Percentiles rank a stretch among this genome's conserved stretches.
These are phyloP conservation scores for Xylaria telfairii DNA, from an alignment of 495 filamentous ascomycete species.

Conservation along the genomic window DNA sequence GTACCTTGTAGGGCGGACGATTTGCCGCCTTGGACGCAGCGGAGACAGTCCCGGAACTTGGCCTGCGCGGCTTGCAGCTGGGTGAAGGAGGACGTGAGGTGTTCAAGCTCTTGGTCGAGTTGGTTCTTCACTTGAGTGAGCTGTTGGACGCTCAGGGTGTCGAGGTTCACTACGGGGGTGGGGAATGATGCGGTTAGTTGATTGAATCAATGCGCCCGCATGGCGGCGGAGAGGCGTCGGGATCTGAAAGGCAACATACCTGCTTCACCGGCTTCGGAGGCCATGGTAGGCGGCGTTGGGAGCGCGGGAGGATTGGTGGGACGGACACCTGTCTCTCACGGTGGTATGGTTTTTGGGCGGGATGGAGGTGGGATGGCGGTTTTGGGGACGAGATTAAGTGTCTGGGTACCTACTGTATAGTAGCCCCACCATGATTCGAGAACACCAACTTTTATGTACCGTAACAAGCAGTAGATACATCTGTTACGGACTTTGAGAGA, in stretches of 20 bases:
- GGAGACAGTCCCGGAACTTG: constrained; percentile 90
- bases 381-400: neutral
- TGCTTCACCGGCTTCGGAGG: constrained; percentile 24
- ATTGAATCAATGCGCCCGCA: neutral
- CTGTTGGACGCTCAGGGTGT: constrained; percentile 57
- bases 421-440: neutral
- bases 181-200: neutral
- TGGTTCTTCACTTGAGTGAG: constrained; percentile 81
- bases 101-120: constrained; percentile 92
- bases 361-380: neutral
- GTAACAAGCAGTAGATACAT: neutral
- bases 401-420: neutral
- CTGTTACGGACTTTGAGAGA: neutral
- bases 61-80: constrained; percentile 87
- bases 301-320: neutral
- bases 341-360: neutral
- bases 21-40: constrained; percentile 66
- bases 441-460: neutral
- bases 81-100: constrained; percentile 85
- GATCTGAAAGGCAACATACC: constrained; percentile 3
- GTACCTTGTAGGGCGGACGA: constrained; percentile 44
- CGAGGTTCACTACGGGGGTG: constrained; percentile 43
- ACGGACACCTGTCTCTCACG: neutral
- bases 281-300: constrained; percentile 10
- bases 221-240: neutral